These are phyloP conservation scores for Barbarea vulgaris DNA, from an alignment of 345 rosid genomes.

Conservation along the genomic window DNA sequence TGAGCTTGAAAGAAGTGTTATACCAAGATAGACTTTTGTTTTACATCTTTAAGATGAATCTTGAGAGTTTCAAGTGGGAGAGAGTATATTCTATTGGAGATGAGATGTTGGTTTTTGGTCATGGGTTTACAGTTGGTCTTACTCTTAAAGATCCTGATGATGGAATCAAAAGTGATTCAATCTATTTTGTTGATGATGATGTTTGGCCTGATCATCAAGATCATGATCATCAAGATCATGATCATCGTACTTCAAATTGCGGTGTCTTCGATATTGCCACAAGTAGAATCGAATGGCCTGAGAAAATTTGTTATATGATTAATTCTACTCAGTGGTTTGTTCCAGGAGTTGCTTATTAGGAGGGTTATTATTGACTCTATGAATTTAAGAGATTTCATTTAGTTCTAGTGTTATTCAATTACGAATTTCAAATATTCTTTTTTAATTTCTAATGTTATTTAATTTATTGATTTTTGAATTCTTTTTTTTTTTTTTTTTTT, in stretches of 20 bases:
- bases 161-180: conserved; percentile 16
- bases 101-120: conserved; percentile 26
- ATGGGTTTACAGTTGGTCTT: background rate
- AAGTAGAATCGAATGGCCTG: background rate
- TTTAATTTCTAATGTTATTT: background rate
- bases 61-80: conserved; percentile 22
- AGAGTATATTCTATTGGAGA: conserved; percentile 23
- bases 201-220: background rate
- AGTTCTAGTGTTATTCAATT: background rate
- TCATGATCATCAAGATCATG: background rate
- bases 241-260: background rate
- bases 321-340: conserved; percentile 3
- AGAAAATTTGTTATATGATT: background rate
- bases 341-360: background rate
- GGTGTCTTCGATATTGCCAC: conserved; percentile 16
- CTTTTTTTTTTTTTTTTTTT: too few species aligned
- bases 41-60: conserved; percentile 25
- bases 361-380: background rate
- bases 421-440: background rate
- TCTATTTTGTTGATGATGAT: conserved; percentile 9
- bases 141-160: background rate
- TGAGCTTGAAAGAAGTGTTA: background rate
- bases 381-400: background rate
- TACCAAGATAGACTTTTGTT: background rate
- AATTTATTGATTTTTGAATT: background rate